phyloP scores from a whole-genome alignment of 2,329 filamentous ascomycete species.

The Paradendryphiella salina region DNA sequence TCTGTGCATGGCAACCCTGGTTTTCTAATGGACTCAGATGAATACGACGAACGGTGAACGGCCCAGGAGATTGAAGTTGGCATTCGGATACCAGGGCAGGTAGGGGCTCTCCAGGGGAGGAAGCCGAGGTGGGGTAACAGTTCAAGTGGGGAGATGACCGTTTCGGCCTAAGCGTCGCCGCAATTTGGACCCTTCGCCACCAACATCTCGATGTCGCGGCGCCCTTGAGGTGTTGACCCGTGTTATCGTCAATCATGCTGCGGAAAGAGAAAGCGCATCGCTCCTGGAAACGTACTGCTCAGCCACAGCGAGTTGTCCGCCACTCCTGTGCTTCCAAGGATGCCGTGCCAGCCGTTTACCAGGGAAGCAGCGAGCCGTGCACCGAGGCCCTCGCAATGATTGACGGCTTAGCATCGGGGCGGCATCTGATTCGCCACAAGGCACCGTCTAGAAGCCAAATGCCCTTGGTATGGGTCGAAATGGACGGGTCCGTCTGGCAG shows the following conservation, averaged over 20 bases:
- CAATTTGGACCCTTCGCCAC: constrained; percentile 8
- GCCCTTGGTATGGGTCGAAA: constrained; percentile 14
- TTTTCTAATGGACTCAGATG: not conserved
- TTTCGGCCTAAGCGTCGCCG: not conserved
- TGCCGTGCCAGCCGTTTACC: constrained; percentile 6
- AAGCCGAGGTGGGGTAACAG: not conserved
- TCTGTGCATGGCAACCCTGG: not conserved
- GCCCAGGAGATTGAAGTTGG: too few species aligned
- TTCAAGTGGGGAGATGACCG: constrained; percentile 8
- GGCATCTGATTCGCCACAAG: constrained; percentile 10
- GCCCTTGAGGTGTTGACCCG: too few species aligned
- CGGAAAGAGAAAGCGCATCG: too few species aligned
- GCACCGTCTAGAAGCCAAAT: constrained; percentile 13
- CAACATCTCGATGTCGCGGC: not conserved
- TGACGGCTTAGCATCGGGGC: constrained; percentile 1
- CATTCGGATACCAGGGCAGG: too few species aligned
- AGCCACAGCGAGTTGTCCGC: not conserved
- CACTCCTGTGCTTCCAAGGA: not conserved
- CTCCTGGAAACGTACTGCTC: too few species aligned
- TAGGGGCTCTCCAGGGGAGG: not conserved
- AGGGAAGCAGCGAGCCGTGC: constrained; percentile 3
- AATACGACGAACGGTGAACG: too few species aligned
- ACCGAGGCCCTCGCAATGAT: constrained; percentile 1
- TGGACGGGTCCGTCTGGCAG: constrained; percentile 17
- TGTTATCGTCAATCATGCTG: too few species aligned